Percentiles rank a stretch among this genome's conserved stretches.
These are phyloP conservation scores for Phytomonas sp. DNA, from an alignment of 208 protist species.

Conservation along the genomic window DNA sequence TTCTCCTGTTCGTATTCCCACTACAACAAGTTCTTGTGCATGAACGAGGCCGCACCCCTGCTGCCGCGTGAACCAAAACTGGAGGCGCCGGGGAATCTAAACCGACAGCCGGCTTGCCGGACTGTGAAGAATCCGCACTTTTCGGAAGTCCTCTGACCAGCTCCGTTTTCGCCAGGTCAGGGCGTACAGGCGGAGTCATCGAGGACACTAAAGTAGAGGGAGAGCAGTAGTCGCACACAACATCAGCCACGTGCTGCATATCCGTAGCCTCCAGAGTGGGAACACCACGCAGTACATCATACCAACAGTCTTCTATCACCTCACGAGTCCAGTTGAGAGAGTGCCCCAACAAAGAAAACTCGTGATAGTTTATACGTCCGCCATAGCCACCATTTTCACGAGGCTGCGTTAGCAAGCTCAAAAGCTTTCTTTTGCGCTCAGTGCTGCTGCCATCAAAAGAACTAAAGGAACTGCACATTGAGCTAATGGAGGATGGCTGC, in stretches of 20 bases:
- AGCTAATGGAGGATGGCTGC: not conserved
- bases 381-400: constrained; percentile 42
- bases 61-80: not conserved
- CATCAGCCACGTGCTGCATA: constrained; percentile 36
- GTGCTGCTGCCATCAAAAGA: not conserved
- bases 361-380: constrained; percentile 39
- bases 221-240: constrained; percentile 38
- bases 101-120: not conserved
- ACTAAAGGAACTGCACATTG: constrained; percentile 12
- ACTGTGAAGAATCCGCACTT: not conserved
- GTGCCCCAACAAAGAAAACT: constrained; percentile 26
- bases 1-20: not conserved
- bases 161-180: not conserved
- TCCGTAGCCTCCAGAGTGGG: constrained; percentile 26
- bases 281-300: constrained; percentile 54
- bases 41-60: not conserved
- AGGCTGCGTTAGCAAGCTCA: constrained; percentile 27
- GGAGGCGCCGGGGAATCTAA: not conserved
- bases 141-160: not conserved
- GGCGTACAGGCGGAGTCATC: not conserved
- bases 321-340: constrained; percentile 46
- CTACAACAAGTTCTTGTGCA: not conserved
- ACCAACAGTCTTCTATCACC: constrained; percentile 78
- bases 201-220: constrained; percentile 13
- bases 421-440: constrained; percentile 10